Evolutionary conservation across 306 rosid genomes (phyloP).

Genomic region (Cucurbita pepo): DNA sequence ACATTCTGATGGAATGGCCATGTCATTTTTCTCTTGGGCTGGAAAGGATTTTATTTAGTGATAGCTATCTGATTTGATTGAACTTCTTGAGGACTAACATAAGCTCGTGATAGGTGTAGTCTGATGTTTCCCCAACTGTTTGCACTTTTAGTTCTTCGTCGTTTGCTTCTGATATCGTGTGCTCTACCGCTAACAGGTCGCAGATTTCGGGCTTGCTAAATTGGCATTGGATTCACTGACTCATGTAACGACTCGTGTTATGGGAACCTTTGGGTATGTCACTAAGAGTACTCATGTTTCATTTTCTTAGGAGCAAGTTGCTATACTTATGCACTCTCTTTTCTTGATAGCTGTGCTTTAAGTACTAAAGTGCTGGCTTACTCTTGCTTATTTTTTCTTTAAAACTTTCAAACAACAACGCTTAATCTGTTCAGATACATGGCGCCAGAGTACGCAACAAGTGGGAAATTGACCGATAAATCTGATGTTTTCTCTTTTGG

Average conservation of each 20-base stretch:
- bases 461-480: conserved; percentile 93
- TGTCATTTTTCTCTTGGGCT: neutral
- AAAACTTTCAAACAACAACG: neutral
- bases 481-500: conserved; percentile 94
- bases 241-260: conserved; percentile 88
- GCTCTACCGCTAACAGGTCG: conserved; percentile 46
- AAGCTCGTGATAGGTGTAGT: neutral
- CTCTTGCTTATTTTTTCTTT: neutral
- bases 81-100: neutral
- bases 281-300: neutral
- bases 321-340: neutral
- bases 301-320: neutral
- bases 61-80: neutral
- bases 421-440: conserved; percentile 38
- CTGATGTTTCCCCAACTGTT: neutral
- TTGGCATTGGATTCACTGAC: conserved; percentile 75
- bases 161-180: conserved; percentile 8
- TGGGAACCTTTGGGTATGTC: conserved; percentile 97
- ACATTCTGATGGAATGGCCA: neutral
- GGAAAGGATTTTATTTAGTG: neutral
- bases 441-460: conserved; percentile 99
- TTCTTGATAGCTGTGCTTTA: neutral
- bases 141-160: neutral
- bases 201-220: conserved; percentile 98
- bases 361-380: neutral